Evolutionary conservation across 2,329 filamentous ascomycete species (phyloP).

Genomic region (Macrophomina phaseolina): DNA sequence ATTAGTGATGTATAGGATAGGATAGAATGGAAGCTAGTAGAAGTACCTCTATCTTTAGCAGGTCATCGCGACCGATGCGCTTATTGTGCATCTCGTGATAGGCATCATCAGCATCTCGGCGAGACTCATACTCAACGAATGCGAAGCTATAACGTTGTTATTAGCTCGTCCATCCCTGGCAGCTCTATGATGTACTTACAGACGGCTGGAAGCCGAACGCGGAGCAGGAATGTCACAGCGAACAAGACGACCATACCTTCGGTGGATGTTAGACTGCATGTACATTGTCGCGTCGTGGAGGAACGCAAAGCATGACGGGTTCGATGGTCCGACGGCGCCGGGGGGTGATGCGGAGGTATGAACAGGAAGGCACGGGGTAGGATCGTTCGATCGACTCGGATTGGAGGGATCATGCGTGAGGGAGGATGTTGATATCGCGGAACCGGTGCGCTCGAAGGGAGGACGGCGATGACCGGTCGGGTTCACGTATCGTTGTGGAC

Average conservation of each 20-base stretch:
- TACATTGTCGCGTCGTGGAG: constrained; percentile 26
- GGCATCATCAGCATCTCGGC: constrained; percentile 96
- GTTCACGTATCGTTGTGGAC: constrained; percentile 63
- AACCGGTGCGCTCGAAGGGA: constrained; percentile 31
- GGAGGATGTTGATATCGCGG: constrained; percentile 41
- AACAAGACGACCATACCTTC: constrained; percentile 93
- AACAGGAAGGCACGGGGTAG: constrained; percentile 39
- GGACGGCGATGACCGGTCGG: constrained; percentile 30
- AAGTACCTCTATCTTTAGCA: constrained; percentile 94
- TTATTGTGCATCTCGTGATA: constrained; percentile 99
- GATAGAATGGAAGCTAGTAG: background rate
- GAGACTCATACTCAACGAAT: constrained; percentile 98
- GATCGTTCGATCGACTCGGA: constrained; percentile 43
- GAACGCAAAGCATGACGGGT: constrained; percentile 31
- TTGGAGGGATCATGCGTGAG: constrained; percentile 22
- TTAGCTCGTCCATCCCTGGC: constrained; percentile 31
- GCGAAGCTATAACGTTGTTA: constrained; percentile 69
- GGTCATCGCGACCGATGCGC: constrained; percentile 91
- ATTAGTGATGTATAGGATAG: constrained; percentile 31
- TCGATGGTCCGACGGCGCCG: constrained; percentile 30
- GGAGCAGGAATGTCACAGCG: constrained; percentile 98
- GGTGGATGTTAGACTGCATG: constrained; percentile 53
- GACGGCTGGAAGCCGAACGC: constrained; percentile 87
- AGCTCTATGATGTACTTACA: constrained; percentile 68
- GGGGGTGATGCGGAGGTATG: constrained; percentile 30